Conservation (phyloP, 106 monocot genomes). For the Cymbidium sinense region DNA sequence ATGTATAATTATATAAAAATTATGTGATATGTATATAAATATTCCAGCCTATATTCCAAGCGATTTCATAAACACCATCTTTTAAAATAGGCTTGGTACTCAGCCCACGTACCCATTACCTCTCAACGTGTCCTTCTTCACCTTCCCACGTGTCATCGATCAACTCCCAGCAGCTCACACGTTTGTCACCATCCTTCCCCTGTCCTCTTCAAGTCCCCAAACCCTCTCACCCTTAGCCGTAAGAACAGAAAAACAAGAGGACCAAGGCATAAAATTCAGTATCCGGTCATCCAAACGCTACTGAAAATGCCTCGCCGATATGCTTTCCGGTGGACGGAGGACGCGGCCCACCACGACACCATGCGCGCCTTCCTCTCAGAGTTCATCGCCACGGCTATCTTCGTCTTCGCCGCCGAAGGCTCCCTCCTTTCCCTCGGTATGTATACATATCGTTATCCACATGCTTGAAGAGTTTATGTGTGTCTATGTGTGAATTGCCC, state of each 20-base stretch:
- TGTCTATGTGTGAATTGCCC: too few relatives aligned
- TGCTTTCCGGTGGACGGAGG: conserved; percentile 41
- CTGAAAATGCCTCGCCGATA: conserved; percentile 30
- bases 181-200: background rate
- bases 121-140: conserved; percentile 6
- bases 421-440: conserved; percentile 59
- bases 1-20: too few relatives aligned
- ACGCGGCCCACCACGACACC: conserved; percentile 40
- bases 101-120: background rate
- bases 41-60: too few relatives aligned
- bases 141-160: conserved; percentile 9
- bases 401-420: conserved; percentile 68
- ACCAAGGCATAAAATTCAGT: background rate
- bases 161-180: background rate
- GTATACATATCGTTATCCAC: background rate
- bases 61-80: too few relatives aligned
- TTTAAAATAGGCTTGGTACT: too few relatives aligned
- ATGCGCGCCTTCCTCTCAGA: conserved; percentile 54
- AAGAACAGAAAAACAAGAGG: background rate
- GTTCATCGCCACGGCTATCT: conserved; percentile 60
- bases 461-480: too few relatives aligned
- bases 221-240: too few relatives aligned
- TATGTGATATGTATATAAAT: too few relatives aligned
- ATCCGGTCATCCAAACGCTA: background rate
- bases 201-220: background rate